Percentiles rank a stretch among this genome's conserved stretches.
These are phyloP conservation scores for Teratosphaeria gauchensis DNA, from an alignment of 2,329 filamentous ascomycete genomes.

Conservation along the genomic window DNA sequence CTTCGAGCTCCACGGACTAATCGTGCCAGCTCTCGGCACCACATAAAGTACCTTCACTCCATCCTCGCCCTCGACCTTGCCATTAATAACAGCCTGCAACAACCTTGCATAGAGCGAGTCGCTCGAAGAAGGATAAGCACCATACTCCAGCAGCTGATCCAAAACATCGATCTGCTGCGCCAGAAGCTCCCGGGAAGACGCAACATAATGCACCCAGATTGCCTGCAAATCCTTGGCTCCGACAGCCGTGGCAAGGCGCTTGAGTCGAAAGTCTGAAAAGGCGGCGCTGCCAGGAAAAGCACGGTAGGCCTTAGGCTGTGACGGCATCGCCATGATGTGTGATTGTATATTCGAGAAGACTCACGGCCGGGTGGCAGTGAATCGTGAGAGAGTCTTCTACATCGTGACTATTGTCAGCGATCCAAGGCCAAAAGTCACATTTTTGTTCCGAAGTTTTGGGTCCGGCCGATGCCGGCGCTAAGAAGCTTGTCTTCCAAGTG, in stretches of 20 bases:
- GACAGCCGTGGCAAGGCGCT: conserved; percentile 35
- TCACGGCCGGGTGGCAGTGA: background rate
- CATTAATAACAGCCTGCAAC: conserved; percentile 39
- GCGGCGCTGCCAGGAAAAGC: conserved; percentile 45
- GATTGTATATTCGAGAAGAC: conserved; percentile 10
- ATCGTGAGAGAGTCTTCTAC: background rate
- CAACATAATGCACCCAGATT: conserved; percentile 44
- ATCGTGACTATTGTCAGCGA: background rate
- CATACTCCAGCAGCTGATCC: conserved; percentile 53
- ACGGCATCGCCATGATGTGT: background rate
- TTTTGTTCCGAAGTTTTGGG: background rate
- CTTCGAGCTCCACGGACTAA: conserved; percentile 96
- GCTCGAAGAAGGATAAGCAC: conserved; percentile 40
- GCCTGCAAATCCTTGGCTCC: conserved; percentile 39
- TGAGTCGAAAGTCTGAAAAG: conserved; percentile 43
- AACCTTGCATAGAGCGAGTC: conserved; percentile 36
- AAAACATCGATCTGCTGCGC: conserved; percentile 42
- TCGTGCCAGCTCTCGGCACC: conserved; percentile 66
- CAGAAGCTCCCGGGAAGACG: conserved; percentile 32
- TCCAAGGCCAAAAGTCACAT: background rate
- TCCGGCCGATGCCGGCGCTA: background rate
- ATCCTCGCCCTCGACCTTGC: conserved; percentile 37
- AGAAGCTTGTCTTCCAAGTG: background rate
- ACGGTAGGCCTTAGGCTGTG: background rate
- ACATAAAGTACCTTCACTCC: conserved; percentile 56